Evolutionary conservation across 441 rosid genomes (phyloP), one percentile per base, ranked within the genome.

Genomic region (Brassica balearica): DNA sequence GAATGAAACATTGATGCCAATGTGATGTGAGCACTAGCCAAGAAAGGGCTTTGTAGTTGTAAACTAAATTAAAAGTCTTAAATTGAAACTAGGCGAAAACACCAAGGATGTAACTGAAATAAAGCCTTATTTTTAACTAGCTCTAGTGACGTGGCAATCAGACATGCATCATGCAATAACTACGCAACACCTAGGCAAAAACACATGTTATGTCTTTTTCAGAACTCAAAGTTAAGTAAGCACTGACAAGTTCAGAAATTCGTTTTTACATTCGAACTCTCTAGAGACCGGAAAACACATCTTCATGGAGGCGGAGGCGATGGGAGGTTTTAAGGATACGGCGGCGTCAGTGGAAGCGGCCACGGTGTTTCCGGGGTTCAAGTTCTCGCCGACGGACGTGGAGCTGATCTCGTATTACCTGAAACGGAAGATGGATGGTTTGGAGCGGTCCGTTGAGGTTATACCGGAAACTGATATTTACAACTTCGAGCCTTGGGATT

Each of bases 401-500:
- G 97, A 94, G 73, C 81, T 92, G 74, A 90, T 94, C 14, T 87
- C 96, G 12, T 88, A 85, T 72, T 92, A 94, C 84, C 83, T 92
- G 65, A 88, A 76, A 84, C 83, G 86, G 87, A 94, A 92, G 91
- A 68, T 88, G 58, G 92, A 91, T 1, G 97, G 98, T 3, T 69
- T 66, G 9, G 92, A 91, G 29, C 81, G 80, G 58, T 85, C 88
- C 79, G 92, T 90, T 0, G 96, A 87, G 85, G 85, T 92, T 70
- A 89, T 94, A 77, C 20, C 94, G 6, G 88, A 91, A 53, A 75
- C 87, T 20, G 96, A 92, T 15, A 84, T 94, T 69, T 91, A 90
- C 76, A 84, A 79, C 60, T 55, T 82, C 58, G 97, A 94, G 86
- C 96, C 98, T 0, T 91, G 98, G 96, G 95, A 92, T 78, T 85